Evolutionary conservation across 2,329 filamentous ascomycete species (phyloP).

Genomic region (Achaetomium macrosporum): DNA sequence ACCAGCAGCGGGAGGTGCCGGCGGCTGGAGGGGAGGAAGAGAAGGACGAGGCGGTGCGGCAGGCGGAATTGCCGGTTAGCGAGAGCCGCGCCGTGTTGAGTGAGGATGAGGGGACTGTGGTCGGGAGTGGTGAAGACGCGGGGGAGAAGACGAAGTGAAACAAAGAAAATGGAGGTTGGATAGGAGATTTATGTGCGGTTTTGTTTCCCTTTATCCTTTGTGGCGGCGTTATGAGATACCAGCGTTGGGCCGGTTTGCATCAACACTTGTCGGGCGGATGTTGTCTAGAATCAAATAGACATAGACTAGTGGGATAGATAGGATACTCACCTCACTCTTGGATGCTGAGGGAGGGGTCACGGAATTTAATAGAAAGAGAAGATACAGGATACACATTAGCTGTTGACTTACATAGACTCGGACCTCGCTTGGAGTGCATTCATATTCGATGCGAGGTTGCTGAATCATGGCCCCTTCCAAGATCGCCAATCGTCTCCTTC

Average conservation of each 20-base stretch:
- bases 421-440: background rate
- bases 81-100: constrained; percentile 13
- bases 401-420: too few species aligned
- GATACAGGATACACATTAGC: too few species aligned
- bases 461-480: background rate
- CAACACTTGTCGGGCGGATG: too few species aligned
- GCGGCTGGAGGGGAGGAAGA: background rate
- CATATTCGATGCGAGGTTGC: background rate
- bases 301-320: too few species aligned
- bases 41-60: constrained; percentile 1
- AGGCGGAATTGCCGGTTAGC: background rate
- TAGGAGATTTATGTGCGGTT: background rate
- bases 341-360: too few species aligned
- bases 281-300: too few species aligned
- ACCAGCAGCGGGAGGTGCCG: background rate
- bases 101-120: constrained; percentile 21
- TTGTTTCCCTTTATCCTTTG: background rate
- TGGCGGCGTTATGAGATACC: too few species aligned
- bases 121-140: constrained; percentile 7
- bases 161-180: background rate
- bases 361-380: too few species aligned
- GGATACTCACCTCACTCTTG: too few species aligned
- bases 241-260: too few species aligned
- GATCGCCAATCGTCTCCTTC: background rate
- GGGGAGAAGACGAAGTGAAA: constrained; percentile 5